A percentile compares a stretch with the other conserved stretches of the same genome.
phyloP scores from a whole-genome alignment of 495 filamentous ascomycete species.

The Pyrenula massariospora region DNA sequence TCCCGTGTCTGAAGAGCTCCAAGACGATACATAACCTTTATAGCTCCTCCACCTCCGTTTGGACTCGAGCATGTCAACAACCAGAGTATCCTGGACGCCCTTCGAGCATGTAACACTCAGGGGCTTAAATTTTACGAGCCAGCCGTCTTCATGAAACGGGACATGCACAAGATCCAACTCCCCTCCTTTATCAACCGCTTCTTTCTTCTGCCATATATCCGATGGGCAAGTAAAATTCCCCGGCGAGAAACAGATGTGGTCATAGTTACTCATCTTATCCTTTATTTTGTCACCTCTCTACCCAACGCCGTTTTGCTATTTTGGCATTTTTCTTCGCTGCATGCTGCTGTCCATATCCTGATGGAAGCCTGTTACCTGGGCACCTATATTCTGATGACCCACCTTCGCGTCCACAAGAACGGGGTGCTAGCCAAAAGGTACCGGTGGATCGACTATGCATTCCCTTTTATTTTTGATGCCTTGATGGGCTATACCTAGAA shows the following conservation, averaged over 20 bases:
- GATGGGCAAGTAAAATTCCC: conserved; percentile 39
- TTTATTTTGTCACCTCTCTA: conserved; percentile 57
- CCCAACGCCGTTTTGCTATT: conserved; percentile 55
- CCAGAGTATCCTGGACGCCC: conserved; percentile 17
- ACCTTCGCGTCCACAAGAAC: conserved; percentile 70
- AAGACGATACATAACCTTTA: background rate
- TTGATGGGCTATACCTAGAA: conserved; percentile 78
- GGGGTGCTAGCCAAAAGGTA: conserved; percentile 48
- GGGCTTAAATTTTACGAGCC: conserved; percentile 33
- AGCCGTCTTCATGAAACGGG: conserved; percentile 40
- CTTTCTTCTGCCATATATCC: conserved; percentile 44
- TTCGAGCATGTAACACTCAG: conserved; percentile 43
- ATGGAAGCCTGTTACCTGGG: conserved; percentile 55
- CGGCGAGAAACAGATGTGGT: conserved; percentile 57
- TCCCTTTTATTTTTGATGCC: conserved; percentile 64
- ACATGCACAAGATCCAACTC: conserved; percentile 28
- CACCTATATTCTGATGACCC: conserved; percentile 67
- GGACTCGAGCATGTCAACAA: conserved; percentile 1
- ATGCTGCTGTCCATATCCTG: conserved; percentile 49
- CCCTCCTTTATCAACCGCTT: conserved; percentile 26
- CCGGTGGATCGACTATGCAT: conserved; percentile 41
- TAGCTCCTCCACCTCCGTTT: background rate
- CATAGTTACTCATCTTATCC: conserved; percentile 62
- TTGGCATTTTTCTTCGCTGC: conserved; percentile 48
- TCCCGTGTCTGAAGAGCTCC: background rate